phyloP scores from a whole-genome alignment of 805 yeast species.

The Candida incommunis region DNA sequence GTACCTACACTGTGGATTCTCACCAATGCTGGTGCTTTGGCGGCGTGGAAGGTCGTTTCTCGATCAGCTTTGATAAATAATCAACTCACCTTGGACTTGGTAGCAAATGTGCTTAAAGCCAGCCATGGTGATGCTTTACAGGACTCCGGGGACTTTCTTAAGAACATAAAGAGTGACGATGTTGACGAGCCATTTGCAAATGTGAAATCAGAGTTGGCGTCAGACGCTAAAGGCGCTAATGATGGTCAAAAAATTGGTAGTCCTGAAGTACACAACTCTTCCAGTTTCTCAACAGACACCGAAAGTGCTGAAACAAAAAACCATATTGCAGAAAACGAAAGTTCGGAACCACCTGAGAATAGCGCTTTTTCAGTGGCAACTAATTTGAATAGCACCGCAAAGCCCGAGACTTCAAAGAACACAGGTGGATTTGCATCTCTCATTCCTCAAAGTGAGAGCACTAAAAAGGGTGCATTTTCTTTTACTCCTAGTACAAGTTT shows the following conservation, averaged over 20 bases:
- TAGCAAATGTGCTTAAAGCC: too few relatives aligned
- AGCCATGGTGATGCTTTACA: neutral
- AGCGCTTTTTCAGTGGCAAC: neutral
- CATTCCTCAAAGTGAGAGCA: neutral
- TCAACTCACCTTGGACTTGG: neutral
- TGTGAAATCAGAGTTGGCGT: neutral
- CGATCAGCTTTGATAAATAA: slow-evolving; percentile 4
- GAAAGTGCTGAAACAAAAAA: neutral
- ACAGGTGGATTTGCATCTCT: neutral
- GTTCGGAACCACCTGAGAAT: neutral
- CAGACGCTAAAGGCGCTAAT: neutral
- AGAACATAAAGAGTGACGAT: neutral
- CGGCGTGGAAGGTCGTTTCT: slow-evolving; percentile 11
- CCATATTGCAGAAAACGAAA: neutral
- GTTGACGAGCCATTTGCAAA: neutral
- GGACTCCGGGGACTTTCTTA: neutral
- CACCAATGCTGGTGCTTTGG: slow-evolving; percentile 11
- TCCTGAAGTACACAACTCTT: neutral
- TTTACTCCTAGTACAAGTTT: neutral
- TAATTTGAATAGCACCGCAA: neutral
- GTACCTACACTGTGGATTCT: slow-evolving; percentile 11
- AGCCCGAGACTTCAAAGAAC: neutral
- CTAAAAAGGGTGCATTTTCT: neutral
- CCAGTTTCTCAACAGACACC: neutral
- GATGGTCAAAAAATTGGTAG: neutral